Conservation (phyloP, 345 rosid species). For the Syzygium aromaticum region DNA sequence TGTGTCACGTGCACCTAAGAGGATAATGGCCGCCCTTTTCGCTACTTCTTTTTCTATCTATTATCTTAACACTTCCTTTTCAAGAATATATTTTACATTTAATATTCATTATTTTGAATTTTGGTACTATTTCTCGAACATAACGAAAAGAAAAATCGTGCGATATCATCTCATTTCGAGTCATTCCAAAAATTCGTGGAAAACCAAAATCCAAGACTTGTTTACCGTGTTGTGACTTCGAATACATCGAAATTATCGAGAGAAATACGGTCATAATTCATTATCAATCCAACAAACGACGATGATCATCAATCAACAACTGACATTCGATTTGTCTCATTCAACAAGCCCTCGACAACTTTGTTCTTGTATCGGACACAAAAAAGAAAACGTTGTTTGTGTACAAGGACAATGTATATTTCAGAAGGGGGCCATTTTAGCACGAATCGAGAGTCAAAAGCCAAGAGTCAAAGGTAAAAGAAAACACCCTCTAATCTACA, state of each 20-base stretch:
- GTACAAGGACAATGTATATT: too few species aligned
- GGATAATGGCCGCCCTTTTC: neutral
- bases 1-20: neutral
- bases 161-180: neutral
- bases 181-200: neutral
- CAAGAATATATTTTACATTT: neutral
- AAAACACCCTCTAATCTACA: neutral
- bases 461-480: neutral
- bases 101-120: neutral
- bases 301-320: neutral
- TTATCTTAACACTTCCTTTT: neutral
- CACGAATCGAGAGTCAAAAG: neutral
- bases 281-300: neutral
- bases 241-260: fast-evolving
- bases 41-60: neutral
- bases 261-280: neutral
- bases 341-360: neutral
- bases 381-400: too few species aligned
- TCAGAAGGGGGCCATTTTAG: neutral
- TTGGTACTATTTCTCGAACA: neutral
- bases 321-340: neutral
- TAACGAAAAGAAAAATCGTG: neutral
- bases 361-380: too few species aligned
- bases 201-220: neutral
- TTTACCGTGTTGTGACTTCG: neutral